Conservation (phyloP, 495 filamentous ascomycete genomes). For the Staphylotrichum tortipilum region DNA sequence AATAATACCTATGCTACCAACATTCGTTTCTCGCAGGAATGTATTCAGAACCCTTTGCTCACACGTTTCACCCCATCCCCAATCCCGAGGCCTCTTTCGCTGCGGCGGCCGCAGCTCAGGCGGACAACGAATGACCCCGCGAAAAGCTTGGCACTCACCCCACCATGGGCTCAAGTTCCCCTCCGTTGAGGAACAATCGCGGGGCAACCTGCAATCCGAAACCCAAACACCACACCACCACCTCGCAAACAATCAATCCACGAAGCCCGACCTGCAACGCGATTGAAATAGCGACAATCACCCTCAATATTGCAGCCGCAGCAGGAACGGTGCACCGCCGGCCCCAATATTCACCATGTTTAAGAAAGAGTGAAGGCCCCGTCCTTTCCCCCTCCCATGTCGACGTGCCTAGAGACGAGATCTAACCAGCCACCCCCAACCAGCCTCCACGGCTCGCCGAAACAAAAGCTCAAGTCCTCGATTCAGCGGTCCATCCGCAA, state of each 20-base stretch:
- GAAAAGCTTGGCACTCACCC: constrained; percentile 8
- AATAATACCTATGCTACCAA: too few relatives aligned
- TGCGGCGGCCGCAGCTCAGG: background rate
- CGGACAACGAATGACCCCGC: constrained; percentile 8
- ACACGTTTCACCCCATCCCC: too few relatives aligned
- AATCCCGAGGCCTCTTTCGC: too few relatives aligned
- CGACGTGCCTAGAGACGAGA: too few relatives aligned
- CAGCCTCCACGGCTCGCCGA: constrained; percentile 68
- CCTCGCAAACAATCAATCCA: background rate
- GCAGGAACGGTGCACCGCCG: constrained; percentile 1
- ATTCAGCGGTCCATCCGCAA: constrained; percentile 78
- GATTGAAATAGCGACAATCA: background rate
- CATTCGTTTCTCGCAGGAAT: too few relatives aligned
- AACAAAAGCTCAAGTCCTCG: constrained; percentile 96
- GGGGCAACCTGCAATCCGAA: constrained; percentile 21
- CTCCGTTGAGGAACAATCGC: constrained; percentile 16
- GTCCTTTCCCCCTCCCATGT: background rate
- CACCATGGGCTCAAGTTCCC: constrained; percentile 10
- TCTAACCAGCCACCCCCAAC: background rate
- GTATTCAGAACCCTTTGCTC: too few relatives aligned
- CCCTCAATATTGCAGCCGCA: background rate
- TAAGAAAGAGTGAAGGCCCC: constrained; percentile 67
- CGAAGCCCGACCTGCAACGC: background rate
- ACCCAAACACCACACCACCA: too few relatives aligned
- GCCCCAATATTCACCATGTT: constrained; percentile 54